Evolutionary conservation across 2,329 filamentous ascomycete species (phyloP).

Genomic region (Metarhizium brunneum): DNA sequence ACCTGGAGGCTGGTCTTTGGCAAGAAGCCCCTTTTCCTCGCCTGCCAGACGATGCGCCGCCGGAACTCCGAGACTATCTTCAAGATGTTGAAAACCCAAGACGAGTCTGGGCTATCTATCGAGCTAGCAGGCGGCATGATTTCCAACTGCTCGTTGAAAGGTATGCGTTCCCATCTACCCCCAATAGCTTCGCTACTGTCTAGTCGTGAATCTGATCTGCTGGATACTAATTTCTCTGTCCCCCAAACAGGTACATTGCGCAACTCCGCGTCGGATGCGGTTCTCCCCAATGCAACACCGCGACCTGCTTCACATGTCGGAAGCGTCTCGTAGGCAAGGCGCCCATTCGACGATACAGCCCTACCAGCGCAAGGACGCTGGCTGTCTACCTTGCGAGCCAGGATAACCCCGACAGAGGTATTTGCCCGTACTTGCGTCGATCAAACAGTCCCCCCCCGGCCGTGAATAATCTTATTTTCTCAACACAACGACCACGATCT

Average conservation of each 20-base stretch:
- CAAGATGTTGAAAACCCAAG: constrained; percentile 53
- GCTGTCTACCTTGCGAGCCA: constrained; percentile 74
- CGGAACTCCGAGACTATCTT: constrained; percentile 44
- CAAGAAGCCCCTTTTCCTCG: constrained; percentile 49
- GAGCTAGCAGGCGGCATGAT: constrained; percentile 50
- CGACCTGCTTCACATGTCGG: constrained; percentile 74
- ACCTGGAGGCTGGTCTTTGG: constrained; percentile 51
- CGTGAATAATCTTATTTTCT: constrained; percentile 38
- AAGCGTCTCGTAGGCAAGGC: constrained; percentile 55
- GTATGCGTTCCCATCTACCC: constrained; percentile 29
- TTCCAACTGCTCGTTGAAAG: constrained; percentile 60
- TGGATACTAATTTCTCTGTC: neutral
- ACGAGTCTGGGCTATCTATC: constrained; percentile 51
- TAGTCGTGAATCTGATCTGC: neutral
- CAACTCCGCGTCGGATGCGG: constrained; percentile 80
- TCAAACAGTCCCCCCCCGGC: constrained; percentile 35
- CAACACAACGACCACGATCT: constrained; percentile 14
- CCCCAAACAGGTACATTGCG: constrained; percentile 53
- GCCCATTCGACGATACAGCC: constrained; percentile 69
- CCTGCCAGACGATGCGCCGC: constrained; percentile 51
- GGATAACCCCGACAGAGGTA: constrained; percentile 60
- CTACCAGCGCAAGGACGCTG: constrained; percentile 71
- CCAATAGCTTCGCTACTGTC: neutral
- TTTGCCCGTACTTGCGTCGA: constrained; percentile 49
- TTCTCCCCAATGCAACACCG: constrained; percentile 55